Conservation (phyloP, 108 stramenopile genomes). For the Nannochloropsis oceanica region DNA sequence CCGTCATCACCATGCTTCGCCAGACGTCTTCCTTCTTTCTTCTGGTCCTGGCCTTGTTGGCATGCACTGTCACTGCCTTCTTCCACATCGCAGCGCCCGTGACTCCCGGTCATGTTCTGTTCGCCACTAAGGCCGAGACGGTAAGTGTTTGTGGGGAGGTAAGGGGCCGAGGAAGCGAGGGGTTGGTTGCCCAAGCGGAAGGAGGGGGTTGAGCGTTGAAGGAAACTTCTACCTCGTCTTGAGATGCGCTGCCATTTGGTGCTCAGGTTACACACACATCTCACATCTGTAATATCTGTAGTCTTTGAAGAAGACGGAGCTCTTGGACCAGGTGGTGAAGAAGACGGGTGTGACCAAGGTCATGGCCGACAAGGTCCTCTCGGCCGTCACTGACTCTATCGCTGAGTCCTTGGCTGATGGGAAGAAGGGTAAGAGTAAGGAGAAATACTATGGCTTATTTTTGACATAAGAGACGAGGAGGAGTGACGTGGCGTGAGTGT, state of each 20-base stretch:
- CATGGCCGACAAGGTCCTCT: slow-evolving; percentile 51
- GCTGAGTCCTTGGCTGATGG: slow-evolving; percentile 47
- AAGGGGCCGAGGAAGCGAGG: background rate
- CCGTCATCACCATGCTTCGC: background rate
- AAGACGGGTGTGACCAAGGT: slow-evolving; percentile 59
- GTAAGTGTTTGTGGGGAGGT: background rate
- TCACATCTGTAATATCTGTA: background rate
- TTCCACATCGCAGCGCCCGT: background rate
- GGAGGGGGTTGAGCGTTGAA: too few relatives aligned
- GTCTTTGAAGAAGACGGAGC: slow-evolving; percentile 55
- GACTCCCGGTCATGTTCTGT: background rate
- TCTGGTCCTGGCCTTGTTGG: background rate
- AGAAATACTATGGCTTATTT: background rate
- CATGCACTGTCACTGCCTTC: background rate
- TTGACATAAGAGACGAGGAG: too few relatives aligned
- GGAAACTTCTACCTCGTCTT: too few relatives aligned
- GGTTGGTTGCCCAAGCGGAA: too few relatives aligned
- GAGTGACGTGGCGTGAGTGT: too few relatives aligned
- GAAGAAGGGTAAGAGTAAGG: slow-evolving; percentile 36
- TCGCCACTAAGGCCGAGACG: background rate
- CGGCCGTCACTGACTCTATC: slow-evolving; percentile 55
- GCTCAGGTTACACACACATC: background rate
- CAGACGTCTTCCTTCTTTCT: background rate
- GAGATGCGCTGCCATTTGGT: too few relatives aligned
- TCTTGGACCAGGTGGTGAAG: slow-evolving; percentile 50